Conservation (phyloP, 1,284 basidiomycete species). For the Microstroma glucosiphilum region DNA sequence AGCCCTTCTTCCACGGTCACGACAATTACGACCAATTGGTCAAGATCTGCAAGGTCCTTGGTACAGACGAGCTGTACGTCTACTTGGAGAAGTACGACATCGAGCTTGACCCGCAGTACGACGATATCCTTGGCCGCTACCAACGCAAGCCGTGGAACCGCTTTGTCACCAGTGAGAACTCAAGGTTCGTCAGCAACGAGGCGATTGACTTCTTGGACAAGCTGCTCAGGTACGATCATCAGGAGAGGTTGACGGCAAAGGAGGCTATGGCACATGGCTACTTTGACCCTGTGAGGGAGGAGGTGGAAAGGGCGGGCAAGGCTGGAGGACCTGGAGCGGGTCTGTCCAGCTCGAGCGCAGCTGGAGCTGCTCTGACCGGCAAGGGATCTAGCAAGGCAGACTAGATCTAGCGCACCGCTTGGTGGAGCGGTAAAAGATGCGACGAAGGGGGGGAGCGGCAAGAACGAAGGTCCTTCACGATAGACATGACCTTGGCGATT, state of each 20-base stretch:
- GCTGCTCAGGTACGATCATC: conserved; percentile 90
- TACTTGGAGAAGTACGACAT: conserved; percentile 62
- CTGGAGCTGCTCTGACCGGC: too few relatives aligned
- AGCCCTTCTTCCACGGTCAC: conserved; percentile 98
- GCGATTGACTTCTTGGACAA: conserved; percentile 80
- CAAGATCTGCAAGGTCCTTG: conserved; percentile 95
- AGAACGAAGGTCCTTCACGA: too few relatives aligned
- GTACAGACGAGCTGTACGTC: conserved; percentile 86
- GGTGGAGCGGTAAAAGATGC: too few relatives aligned
- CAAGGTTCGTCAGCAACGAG: conserved; percentile 85
- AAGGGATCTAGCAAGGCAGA: too few relatives aligned
- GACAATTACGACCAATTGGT: conserved; percentile 98
- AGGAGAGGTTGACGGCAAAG: conserved; percentile 83
- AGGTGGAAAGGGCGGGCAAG: background rate
- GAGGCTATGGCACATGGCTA: conserved; percentile 49
- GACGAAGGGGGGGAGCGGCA: too few relatives aligned
- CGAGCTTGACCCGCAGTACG: conserved; percentile 53
- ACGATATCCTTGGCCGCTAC: conserved; percentile 60
- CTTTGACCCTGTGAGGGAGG: conserved; percentile 39
- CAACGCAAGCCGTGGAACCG: conserved; percentile 74
- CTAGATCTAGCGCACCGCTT: too few relatives aligned
- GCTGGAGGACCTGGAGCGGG: too few relatives aligned
- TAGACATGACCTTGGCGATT: too few relatives aligned
- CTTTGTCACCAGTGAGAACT: conserved; percentile 65
- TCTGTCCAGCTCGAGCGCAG: too few relatives aligned